phyloP scores from a whole-genome alignment of 176 grass and related monocot genomes.

The Elymus sibiricus region DNA sequence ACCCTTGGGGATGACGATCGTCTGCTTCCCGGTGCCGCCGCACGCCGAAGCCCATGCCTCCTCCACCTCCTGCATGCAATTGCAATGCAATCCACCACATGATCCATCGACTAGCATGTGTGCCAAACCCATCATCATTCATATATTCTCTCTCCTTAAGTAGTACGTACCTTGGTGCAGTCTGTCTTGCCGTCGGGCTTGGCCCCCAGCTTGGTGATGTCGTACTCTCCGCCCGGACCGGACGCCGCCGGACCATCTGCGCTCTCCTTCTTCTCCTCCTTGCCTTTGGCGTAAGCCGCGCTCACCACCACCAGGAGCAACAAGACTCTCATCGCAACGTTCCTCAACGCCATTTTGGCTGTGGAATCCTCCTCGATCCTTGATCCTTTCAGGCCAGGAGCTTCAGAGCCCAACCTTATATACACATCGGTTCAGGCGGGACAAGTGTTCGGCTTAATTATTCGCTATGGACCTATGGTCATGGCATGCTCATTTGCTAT shows the following conservation, averaged over 20 bases:
- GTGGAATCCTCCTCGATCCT: not conserved
- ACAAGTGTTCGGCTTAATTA: not conserved
- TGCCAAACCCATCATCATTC: not conserved
- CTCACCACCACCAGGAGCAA: constrained; percentile 19
- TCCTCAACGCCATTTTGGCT: constrained; percentile 16
- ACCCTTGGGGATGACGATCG: constrained; percentile 41
- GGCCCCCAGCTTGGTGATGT: constrained; percentile 37
- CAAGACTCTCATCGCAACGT: not conserved
- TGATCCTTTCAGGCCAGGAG: not conserved
- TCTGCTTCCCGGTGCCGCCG: constrained; percentile 14
- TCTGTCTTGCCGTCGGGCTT: constrained; percentile 40
- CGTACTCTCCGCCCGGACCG: not conserved
- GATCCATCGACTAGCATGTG: not conserved
- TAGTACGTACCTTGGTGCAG: constrained; percentile 33
- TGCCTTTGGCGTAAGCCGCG: not conserved
- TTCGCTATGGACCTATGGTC: not conserved
- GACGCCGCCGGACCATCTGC: not conserved
- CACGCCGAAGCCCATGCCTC: constrained; percentile 49
- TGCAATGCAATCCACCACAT: not conserved
- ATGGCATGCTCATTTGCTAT: not conserved
- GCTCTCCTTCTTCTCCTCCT: not conserved
- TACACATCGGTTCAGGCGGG: not conserved
- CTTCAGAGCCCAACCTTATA: not conserved
- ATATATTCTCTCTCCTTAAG: too few species aligned
- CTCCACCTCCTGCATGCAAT: constrained; percentile 10